phyloP scores from a whole-genome alignment of 1,284 basidiomycete genomes.

The Trichosporon sp. region DNA sequence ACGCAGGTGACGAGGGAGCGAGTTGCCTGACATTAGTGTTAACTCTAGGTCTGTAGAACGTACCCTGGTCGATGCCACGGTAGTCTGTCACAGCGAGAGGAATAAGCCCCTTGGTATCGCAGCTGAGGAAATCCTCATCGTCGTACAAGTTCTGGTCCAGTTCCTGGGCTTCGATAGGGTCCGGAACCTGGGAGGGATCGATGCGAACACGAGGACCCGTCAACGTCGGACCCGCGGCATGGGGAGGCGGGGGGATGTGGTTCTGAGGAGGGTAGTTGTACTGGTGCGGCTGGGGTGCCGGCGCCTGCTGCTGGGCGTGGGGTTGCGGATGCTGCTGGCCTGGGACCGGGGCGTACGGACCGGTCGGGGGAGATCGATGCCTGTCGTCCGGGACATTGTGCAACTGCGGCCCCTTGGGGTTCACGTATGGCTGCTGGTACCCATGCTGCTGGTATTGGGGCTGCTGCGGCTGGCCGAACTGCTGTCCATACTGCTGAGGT shows the following conservation, averaged over 20 bases:
- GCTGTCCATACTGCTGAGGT: slow-evolving; percentile 10
- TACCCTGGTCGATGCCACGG: slow-evolving; percentile 87
- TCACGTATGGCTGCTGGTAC: slow-evolving; percentile 15
- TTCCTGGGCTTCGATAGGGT: slow-evolving; percentile 78
- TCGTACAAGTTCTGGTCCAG: slow-evolving; percentile 80
- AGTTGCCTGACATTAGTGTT: slow-evolving; percentile 56
- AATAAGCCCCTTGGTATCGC: slow-evolving; percentile 65
- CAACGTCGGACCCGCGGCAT: slow-evolving; percentile 67
- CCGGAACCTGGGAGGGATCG: slow-evolving; percentile 86
- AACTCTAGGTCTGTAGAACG: slow-evolving; percentile 21
- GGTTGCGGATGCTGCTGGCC: slow-evolving; percentile 25
- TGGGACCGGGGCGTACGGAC: slow-evolving; percentile 27
- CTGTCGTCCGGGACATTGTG: slow-evolving; percentile 28
- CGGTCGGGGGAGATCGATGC: slow-evolving; percentile 24
- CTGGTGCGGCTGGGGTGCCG: slow-evolving; percentile 10
- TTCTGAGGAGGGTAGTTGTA: slow-evolving; percentile 30
- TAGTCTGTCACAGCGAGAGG: slow-evolving; percentile 86
- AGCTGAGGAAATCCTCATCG: slow-evolving; percentile 68
- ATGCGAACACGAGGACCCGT: slow-evolving; percentile 71
- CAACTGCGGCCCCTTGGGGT: slow-evolving; percentile 26
- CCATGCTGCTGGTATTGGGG: slow-evolving; percentile 9
- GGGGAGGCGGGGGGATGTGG: slow-evolving; percentile 70
- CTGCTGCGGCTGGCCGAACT: slow-evolving; percentile 13
- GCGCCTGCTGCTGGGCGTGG: slow-evolving; percentile 17
- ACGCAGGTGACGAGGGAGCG: slow-evolving; percentile 63